Conservation (phyloP, 257 asterid genomes). For the Ophiorrhiza pumila region DNA sequence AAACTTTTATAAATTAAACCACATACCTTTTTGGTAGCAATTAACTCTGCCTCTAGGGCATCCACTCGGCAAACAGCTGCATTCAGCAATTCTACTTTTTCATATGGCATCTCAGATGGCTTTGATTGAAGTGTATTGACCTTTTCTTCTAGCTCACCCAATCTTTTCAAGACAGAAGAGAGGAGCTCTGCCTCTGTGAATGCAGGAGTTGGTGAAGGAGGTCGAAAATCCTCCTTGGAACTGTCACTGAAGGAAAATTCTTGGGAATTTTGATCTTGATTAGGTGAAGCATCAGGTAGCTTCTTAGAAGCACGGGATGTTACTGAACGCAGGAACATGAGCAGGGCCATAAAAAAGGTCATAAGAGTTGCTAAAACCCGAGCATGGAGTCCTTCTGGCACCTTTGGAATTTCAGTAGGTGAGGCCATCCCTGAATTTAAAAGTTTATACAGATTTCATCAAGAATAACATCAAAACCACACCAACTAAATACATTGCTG, state of each 20-base stretch:
- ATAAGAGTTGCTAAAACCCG: slow-evolving; percentile 55
- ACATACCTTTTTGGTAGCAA: slow-evolving; percentile 90
- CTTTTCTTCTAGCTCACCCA: slow-evolving; percentile 86
- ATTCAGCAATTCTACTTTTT: slow-evolving; percentile 85
- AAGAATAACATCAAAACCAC: background rate
- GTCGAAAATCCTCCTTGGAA: slow-evolving; percentile 67
- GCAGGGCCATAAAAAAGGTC: slow-evolving; percentile 68
- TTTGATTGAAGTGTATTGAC: slow-evolving; percentile 71
- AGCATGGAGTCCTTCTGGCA: slow-evolving; percentile 52
- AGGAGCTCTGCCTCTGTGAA: slow-evolving; percentile 76
- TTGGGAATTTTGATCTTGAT: slow-evolving; percentile 32
- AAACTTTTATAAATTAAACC: background rate
- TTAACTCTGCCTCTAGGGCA: slow-evolving; percentile 94
- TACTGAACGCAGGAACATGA: slow-evolving; percentile 55
- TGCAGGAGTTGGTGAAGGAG: slow-evolving; percentile 77
- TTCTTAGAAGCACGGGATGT: slow-evolving; percentile 45
- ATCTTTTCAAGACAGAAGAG: slow-evolving; percentile 69
- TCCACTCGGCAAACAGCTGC: slow-evolving; percentile 98
- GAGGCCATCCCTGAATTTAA: slow-evolving; percentile 39
- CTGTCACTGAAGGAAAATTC: slow-evolving; percentile 47
- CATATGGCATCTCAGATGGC: slow-evolving; percentile 93
- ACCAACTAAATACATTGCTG: background rate
- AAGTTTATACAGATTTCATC: background rate
- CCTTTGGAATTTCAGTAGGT: slow-evolving; percentile 41
- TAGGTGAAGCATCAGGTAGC: slow-evolving; percentile 43